Conservation (phyloP, 1,284 basidiomycete genomes). For the Sporisorium graminicola region DNA sequence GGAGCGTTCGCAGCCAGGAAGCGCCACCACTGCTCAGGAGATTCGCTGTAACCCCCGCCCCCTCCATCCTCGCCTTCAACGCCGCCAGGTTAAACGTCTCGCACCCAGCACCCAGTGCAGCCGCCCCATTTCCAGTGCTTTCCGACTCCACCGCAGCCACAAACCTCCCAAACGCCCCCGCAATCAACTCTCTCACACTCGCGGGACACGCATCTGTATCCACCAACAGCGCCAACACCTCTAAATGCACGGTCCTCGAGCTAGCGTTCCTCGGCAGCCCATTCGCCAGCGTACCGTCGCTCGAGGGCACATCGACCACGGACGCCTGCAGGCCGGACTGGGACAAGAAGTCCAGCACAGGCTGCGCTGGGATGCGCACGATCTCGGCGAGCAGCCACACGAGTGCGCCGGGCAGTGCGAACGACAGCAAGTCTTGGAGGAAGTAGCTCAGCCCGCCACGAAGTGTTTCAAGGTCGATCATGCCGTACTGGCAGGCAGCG, state of each 20-base stretch:
- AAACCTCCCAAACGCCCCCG: constrained; percentile 19
- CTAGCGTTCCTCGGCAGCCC: constrained; percentile 34
- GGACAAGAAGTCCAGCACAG: constrained; percentile 24
- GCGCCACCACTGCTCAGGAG: constrained; percentile 10
- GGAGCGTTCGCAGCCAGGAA: constrained; percentile 15
- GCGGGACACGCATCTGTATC: constrained; percentile 36
- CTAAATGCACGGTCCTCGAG: constrained; percentile 31
- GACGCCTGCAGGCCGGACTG: constrained; percentile 17
- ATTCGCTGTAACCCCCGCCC: constrained; percentile 13
- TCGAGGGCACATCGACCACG: constrained; percentile 29
- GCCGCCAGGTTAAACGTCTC: constrained; percentile 31
- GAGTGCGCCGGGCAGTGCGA: constrained; percentile 72
- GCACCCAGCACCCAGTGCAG: constrained; percentile 20
- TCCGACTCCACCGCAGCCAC: constrained; percentile 8
- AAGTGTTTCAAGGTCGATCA: constrained; percentile 73
- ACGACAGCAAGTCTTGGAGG: constrained; percentile 73
- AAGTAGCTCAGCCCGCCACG: constrained; percentile 73
- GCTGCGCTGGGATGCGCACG: constrained; percentile 14
- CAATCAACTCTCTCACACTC: constrained; percentile 27
- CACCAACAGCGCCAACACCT: constrained; percentile 37
- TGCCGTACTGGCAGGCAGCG: constrained; percentile 70
- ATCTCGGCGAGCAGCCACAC: constrained; percentile 54
- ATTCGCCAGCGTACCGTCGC: constrained; percentile 31
- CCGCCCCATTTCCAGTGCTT: not conserved
- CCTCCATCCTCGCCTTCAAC: constrained; percentile 36